These are phyloP conservation scores for Nitzschia sp. DNA, from an alignment of 108 stramenopile genomes.

Conservation along the genomic window DNA sequence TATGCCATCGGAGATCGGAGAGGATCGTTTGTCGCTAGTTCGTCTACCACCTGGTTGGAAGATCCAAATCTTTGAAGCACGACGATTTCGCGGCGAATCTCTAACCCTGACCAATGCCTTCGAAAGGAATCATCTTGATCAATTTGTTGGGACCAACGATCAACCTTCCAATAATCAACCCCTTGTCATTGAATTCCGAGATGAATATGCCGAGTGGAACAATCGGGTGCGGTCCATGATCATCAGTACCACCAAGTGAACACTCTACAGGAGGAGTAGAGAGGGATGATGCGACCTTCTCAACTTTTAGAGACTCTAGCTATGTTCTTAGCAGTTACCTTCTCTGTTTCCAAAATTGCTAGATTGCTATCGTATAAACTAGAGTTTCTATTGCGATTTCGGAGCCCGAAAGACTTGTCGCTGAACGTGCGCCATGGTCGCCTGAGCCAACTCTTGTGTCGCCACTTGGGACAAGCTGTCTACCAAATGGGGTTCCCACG, in stretches of 20 bases:
- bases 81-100: conserved; percentile 4
- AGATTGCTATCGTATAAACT: no score
- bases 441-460: conserved; percentile 8
- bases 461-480: conserved; percentile 10
- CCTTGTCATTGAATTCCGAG: not conserved
- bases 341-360: no score
- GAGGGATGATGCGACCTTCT: no score
- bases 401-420: conserved; percentile 15
- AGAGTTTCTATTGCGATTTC: no score
- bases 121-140: not conserved
- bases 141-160: not conserved
- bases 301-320: no score
- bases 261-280: no score
- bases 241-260: conserved; percentile 5
- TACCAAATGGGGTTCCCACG: not conserved
- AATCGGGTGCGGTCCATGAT: conserved; percentile 8
- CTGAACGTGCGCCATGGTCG: conserved; percentile 3
- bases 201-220: conserved; percentile 1
- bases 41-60: not conserved
- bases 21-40: conserved; percentile 5
- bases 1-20: conserved; percentile 2
- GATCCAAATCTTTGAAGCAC: not conserved
- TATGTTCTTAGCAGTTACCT: no score
- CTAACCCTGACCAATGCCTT: not conserved
- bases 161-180: not conserved